Evolutionary conservation across 2,329 filamentous ascomycete genomes (phyloP), one percentile per base, ranked within the genome.

Genomic region (Cytospora piceae): DNA sequence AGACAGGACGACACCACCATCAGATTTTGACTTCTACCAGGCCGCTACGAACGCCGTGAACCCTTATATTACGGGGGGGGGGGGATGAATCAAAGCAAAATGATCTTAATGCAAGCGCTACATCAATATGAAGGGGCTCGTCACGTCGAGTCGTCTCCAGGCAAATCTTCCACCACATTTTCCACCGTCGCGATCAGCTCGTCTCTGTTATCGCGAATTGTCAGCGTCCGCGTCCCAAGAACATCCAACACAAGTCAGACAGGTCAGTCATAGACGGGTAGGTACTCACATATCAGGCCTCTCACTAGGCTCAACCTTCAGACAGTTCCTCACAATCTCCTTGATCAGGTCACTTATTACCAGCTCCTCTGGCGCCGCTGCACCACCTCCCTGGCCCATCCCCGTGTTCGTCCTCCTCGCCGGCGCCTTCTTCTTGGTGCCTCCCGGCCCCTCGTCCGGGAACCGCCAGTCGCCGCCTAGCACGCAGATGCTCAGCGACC

Each of bases 391-490:
- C 15, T 71, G 69, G 42, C 66, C 72, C 2, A 70, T 70, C 1
- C 72, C 72, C 4, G 70, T 69, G 7, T 69, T 69, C 17, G 69
- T 65, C 66, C 69, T 75, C 71, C 72, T 70, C 72, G 24, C 70
- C 68, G 74, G 70, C 72, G 74, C 71, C 71, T 75, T 78, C 67
- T 79, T 81, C 67, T 80, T 81, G 64, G 79, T 81, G 61, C 85
- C 86, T 53, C 83, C 83, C 4, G 86, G 85, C 0, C 89, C 89
- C 75, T 97, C 94, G 72, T 97, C 94, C 0, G 95, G 95, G 77
- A 98, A 99, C 60, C 93, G 85, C 94, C 95, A 99, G 78, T 98
- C 94, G 49, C 94, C 95, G 67, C 93, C 92, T 20, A 97, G 81
- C 22, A 98, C 92, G 76, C 94, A 98, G 71, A 98, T 91, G 71